A percentile compares a stretch with the other conserved stretches of the same genome.
Evolutionary conservation across 2,329 filamentous ascomycete genomes (phyloP).

Genomic region (Grosmannia penicillata): DNA sequence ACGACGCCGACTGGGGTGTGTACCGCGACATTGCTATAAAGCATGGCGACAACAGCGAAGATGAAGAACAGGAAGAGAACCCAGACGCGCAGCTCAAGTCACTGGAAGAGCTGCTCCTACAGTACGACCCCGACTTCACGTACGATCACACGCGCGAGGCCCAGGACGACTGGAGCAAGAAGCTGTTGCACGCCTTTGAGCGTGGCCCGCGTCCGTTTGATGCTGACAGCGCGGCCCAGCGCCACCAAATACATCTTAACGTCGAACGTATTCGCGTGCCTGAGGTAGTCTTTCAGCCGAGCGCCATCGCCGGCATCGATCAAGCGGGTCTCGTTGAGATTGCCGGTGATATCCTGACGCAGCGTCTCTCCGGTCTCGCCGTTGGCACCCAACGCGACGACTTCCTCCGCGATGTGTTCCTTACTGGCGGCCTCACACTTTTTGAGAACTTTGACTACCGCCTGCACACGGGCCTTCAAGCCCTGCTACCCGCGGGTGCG

Average conservation of each 20-base stretch:
- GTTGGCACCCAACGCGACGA: constrained; percentile 38
- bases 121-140: constrained; percentile 76
- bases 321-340: constrained; percentile 92
- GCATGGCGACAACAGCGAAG: constrained; percentile 56
- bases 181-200: constrained; percentile 75
- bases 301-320: constrained; percentile 71
- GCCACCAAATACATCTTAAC: constrained; percentile 85
- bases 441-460: constrained; percentile 80
- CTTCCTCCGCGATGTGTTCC: constrained; percentile 74
- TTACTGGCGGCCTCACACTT: constrained; percentile 85
- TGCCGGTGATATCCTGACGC: constrained; percentile 73
- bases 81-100: constrained; percentile 56
- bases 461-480: constrained; percentile 55
- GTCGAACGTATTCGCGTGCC: constrained; percentile 91
- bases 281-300: constrained; percentile 84
- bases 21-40: constrained; percentile 75
- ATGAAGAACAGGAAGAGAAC: constrained; percentile 88
- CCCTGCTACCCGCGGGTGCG: constrained; percentile 54
- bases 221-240: constrained; percentile 60
- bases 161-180: constrained; percentile 90
- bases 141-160: constrained; percentile 87
- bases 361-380: constrained; percentile 49
- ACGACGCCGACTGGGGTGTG: constrained; percentile 96
- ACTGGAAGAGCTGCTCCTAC: constrained; percentile 72
- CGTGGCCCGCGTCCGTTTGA: constrained; percentile 82